Percentiles rank a stretch among this genome's conserved stretches.
phyloP scores from a whole-genome alignment of 2,329 filamentous ascomycete species.

The Phialophora macrospora region DNA sequence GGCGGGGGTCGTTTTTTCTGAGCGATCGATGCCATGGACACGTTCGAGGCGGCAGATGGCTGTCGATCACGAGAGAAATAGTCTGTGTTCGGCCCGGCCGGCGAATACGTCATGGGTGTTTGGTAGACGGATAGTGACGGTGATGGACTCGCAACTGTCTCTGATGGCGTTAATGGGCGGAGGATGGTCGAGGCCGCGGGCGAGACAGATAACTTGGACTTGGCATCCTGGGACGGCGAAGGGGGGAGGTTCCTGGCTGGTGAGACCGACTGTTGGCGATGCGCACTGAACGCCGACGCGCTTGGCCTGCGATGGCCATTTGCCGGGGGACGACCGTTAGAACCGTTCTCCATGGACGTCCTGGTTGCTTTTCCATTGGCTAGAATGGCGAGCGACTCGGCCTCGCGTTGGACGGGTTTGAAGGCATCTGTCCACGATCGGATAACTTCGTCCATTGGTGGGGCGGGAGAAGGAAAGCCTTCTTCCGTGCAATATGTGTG shows the following conservation, averaged over 20 bases:
- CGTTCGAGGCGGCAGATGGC: constrained; percentile 44
- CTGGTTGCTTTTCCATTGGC: constrained; percentile 70
- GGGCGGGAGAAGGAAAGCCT: constrained; percentile 72
- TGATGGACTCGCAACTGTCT: constrained; percentile 30
- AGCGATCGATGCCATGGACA: constrained; percentile 45
- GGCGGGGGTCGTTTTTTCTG: constrained; percentile 81
- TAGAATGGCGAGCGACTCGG: constrained; percentile 69
- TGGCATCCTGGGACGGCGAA: constrained; percentile 43
- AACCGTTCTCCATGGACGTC: constrained; percentile 58
- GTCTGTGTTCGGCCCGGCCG: constrained; percentile 50
- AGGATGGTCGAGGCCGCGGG: constrained; percentile 42
- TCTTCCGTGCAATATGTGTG: constrained; percentile 73
- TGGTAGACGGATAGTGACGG: constrained; percentile 41
- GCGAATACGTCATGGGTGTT: constrained; percentile 44
- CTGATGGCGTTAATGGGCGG: constrained; percentile 40
- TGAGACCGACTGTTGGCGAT: constrained; percentile 42
- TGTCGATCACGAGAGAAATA: constrained; percentile 53
- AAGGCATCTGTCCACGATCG: constrained; percentile 68
- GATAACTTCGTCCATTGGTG: constrained; percentile 73
- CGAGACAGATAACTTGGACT: constrained; percentile 41
- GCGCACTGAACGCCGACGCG: constrained; percentile 40
- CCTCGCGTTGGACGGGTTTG: constrained; percentile 66
- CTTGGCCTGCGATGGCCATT: constrained; percentile 50
- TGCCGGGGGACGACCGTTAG: constrained; percentile 40
- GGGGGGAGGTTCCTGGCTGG: constrained; percentile 41